Evolutionary conservation across 257 asterid genomes (phyloP), one percentile per base, ranked within the genome.

Genomic region (Solanum pennellii): DNA sequence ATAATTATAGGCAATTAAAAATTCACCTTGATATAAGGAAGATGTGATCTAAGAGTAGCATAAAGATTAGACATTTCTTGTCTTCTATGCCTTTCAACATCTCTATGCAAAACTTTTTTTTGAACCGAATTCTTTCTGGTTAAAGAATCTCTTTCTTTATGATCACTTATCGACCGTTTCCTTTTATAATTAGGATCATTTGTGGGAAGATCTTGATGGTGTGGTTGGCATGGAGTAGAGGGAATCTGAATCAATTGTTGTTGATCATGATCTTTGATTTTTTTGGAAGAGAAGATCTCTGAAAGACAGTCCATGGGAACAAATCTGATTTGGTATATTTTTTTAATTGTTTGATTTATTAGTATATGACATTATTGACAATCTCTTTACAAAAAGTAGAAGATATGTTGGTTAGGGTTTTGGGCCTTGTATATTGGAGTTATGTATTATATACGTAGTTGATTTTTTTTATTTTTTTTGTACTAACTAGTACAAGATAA

Each of bases 51-150:
- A 9, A 91, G 90, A 65, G 83, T 73, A 12, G 45, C 71, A 71
- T 76, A 84, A 76, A 89, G 92, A 45, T 12, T 56, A 45, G 91
- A 49, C 92, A 89, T 91, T 85, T 91, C 91, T 56, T 73, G 88
- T 37, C 93, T 91, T 77, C 93, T 91, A 59, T 88, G 89, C 31
- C 88, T 83, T 71, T 91, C 92, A 27, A 82, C 35, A 41, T 89
- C 91, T 89, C 90, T 89, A 47, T 91, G 92, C 44, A 72, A 72
- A 16, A 72, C 6, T 72, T 11, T 72, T 44, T 33, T 72, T 25
- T 72, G 25, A 72, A 16, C 79, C 14, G 14, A 71, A 33, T 16
- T 71, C 8, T 16, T 71, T 33, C 79, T 33, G 44, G 25, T 71
- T 16, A 71, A 16, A 71, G 44, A 33, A 71, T 71, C 44, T 71